Evolutionary conservation across 805 yeast species (phyloP).

Genomic region (Suhomyces vadensis): DNA sequence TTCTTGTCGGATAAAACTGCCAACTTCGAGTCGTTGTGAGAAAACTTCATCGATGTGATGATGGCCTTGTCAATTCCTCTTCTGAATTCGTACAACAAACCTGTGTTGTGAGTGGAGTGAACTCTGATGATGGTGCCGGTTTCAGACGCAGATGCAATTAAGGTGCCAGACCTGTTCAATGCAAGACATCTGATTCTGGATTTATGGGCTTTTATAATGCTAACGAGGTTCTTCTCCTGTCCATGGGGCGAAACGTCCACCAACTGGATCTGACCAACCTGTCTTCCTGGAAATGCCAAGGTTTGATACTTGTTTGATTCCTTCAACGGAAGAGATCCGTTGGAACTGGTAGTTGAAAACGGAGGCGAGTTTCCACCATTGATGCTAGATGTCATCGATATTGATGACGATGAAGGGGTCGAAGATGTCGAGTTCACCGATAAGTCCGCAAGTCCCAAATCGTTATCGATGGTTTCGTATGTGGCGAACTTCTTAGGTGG

Average conservation of each 20-base stretch:
- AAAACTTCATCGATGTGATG: constrained; percentile 80
- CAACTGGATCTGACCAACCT: constrained; percentile 75
- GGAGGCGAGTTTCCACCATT: constrained; percentile 8
- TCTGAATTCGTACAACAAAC: constrained; percentile 78
- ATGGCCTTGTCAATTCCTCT: constrained; percentile 86
- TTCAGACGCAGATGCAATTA: constrained; percentile 79
- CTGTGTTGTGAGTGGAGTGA: constrained; percentile 67
- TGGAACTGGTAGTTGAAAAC: constrained; percentile 9
- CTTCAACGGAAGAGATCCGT: constrained; percentile 13
- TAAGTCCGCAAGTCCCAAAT: constrained; percentile 62
- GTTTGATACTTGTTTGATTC: constrained; percentile 42
- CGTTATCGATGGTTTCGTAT: constrained; percentile 67
- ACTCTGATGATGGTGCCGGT: constrained; percentile 80
- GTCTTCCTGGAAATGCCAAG: constrained; percentile 76
- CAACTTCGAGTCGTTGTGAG: constrained; percentile 69
- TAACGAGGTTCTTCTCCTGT: constrained; percentile 60
- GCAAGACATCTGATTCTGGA: constrained; percentile 63
- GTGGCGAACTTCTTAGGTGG: constrained; percentile 68
- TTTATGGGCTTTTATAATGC: constrained; percentile 78
- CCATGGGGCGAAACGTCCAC: constrained; percentile 71
- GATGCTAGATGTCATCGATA: constrained; percentile 3
- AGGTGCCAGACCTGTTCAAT: constrained; percentile 59
- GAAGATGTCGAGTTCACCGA: constrained; percentile 28
- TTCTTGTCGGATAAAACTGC: constrained; percentile 89
- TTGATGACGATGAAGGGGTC: constrained; percentile 2